Percentiles rank a stretch among this genome's conserved stretches.
Conservation (phyloP, 257 asterid species). For the Nemophila menziesii region DNA sequence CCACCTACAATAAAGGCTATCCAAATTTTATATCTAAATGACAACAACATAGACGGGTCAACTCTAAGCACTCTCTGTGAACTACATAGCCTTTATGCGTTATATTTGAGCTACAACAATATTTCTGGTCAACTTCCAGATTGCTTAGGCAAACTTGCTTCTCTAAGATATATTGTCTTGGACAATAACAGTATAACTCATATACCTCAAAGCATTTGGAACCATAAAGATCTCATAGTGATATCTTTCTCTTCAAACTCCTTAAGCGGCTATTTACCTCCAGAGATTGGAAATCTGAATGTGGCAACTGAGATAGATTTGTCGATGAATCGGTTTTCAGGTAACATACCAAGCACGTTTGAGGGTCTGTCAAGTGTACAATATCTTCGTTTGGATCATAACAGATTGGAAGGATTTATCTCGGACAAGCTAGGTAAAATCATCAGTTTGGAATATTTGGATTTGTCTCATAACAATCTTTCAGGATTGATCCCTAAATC, state of each 20-base stretch:
- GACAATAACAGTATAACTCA: conserved; percentile 6
- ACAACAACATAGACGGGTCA: no score
- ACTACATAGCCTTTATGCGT: conserved; percentile 6
- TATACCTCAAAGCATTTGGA: conserved; percentile 9
- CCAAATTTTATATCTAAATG: no score
- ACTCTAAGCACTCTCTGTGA: no score
- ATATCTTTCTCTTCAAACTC: conserved; percentile 5
- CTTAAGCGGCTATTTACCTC: conserved; percentile 4
- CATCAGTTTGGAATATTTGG: conserved; percentile 14
- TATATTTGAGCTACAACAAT: background rate
- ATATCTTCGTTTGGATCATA: conserved; percentile 3
- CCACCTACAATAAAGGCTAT: no score
- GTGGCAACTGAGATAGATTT: conserved; percentile 1
- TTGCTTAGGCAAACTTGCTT: background rate
- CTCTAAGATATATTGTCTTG: no score
- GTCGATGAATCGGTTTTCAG: conserved; percentile 2
- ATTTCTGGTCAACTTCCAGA: conserved; percentile 4
- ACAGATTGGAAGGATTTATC: conserved; percentile 9
- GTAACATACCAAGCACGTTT: conserved; percentile 6
- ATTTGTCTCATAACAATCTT: no score
- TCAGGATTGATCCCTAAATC: no score
- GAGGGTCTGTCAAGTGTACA: no score
- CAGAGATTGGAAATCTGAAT: conserved; percentile 2
- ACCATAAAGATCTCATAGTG: background rate
- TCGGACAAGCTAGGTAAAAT: conserved; percentile 8